Evolutionary conservation across 2,329 filamentous ascomycete genomes (phyloP).

Genomic region (Pseudovirgaria hyperparasitica): DNA sequence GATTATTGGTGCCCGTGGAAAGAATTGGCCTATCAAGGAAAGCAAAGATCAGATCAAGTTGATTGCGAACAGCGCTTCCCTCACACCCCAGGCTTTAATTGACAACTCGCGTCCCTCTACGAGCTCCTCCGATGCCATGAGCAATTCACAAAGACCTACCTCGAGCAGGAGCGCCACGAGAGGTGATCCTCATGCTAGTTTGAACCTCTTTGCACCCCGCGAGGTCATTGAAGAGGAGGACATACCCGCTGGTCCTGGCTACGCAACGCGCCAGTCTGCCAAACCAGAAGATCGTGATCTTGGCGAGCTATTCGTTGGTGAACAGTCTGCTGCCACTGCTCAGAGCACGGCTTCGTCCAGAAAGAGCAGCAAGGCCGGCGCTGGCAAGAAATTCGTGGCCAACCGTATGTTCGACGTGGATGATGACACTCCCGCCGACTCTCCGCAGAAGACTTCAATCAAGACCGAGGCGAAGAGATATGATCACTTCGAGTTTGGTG

Average conservation of each 20-base stretch:
- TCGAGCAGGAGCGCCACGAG: slow-evolving; percentile 23
- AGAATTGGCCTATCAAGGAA: slow-evolving; percentile 91
- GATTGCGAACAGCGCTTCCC: slow-evolving; percentile 50
- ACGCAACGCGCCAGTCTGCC: slow-evolving; percentile 50
- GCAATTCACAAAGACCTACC: slow-evolving; percentile 26
- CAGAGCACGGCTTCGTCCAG: slow-evolving; percentile 9
- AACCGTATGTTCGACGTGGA: slow-evolving; percentile 46
- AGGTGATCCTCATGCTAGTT: slow-evolving; percentile 47
- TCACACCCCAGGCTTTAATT: slow-evolving; percentile 13
- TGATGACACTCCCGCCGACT: slow-evolving; percentile 30
- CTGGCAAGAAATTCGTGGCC: slow-evolving; percentile 37
- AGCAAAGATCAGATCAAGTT: slow-evolving; percentile 71
- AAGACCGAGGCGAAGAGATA: slow-evolving; percentile 69
- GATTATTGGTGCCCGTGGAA: slow-evolving; percentile 77
- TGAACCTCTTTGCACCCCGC: slow-evolving; percentile 62
- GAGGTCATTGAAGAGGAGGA: slow-evolving; percentile 44
- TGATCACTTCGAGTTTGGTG: slow-evolving; percentile 72
- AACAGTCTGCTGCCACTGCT: slow-evolving; percentile 26
- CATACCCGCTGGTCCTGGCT: slow-evolving; percentile 37
- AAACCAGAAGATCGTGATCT: slow-evolving; percentile 56
- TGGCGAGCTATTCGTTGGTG: slow-evolving; percentile 54
- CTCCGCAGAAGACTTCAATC: slow-evolving; percentile 32
- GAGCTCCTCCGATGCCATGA: slow-evolving; percentile 19
- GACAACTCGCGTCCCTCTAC: slow-evolving; percentile 11
- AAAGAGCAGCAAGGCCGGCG: slow-evolving; percentile 31